A percentile compares a stretch with the other conserved stretches of the same genome.
phyloP scores from a whole-genome alignment of 306 rosid genomes.

The Lathyrus aphaca region DNA sequence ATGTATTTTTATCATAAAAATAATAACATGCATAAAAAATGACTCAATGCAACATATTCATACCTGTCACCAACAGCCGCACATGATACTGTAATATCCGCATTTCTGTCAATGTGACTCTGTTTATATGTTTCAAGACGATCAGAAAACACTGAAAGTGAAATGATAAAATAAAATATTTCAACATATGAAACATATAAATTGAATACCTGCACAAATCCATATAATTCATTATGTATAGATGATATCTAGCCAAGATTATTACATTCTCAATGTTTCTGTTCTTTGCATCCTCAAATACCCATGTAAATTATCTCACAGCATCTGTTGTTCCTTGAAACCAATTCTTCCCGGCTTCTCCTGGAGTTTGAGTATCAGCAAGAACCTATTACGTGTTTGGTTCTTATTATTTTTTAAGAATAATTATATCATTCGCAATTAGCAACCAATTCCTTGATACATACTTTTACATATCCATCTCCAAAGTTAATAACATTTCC shows the following conservation, averaged over 20 bases:
- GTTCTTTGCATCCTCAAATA: slow-evolving; percentile 94
- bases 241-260: slow-evolving; percentile 90
- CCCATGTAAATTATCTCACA: slow-evolving; percentile 94
- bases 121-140: slow-evolving; percentile 43
- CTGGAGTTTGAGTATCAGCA: slow-evolving; percentile 96
- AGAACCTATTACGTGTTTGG: slow-evolving; percentile 64
- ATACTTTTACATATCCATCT: slow-evolving; percentile 93
- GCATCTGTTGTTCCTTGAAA: slow-evolving; percentile 99
- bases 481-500: slow-evolving; percentile 91
- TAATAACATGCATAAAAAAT: slow-evolving; percentile 20
- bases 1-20: slow-evolving; percentile 13
- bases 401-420: neutral
- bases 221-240: slow-evolving; percentile 92
- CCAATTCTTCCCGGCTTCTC: slow-evolving; percentile 96
- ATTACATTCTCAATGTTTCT: slow-evolving; percentile 74
- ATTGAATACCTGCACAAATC: slow-evolving; percentile 77
- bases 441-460: neutral
- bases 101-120: slow-evolving; percentile 79
- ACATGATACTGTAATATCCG: slow-evolving; percentile 83
- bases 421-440: neutral
- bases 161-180: slow-evolving; percentile 16
- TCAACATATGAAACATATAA: slow-evolving; percentile 1
- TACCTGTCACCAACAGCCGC: slow-evolving; percentile 72
- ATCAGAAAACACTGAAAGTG: slow-evolving; percentile 32
- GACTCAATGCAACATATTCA: slow-evolving; percentile 14